Conservation (phyloP, 306 rosid genomes). For the Elaeagnus macrophylla region DNA sequence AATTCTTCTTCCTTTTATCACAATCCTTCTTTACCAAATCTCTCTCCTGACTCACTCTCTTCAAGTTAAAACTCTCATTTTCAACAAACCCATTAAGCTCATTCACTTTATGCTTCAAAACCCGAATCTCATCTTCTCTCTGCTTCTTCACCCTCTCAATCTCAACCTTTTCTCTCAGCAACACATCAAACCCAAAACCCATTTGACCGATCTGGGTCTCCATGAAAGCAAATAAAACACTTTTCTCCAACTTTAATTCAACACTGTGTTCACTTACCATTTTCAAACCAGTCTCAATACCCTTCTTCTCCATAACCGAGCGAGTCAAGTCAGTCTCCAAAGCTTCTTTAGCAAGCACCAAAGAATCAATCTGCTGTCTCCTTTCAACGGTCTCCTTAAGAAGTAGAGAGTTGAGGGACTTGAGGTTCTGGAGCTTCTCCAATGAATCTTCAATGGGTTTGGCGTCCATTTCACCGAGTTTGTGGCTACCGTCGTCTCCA, state of each 20-base stretch:
- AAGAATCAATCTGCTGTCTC: slow-evolving; percentile 36
- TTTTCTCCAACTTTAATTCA: slow-evolving; percentile 32
- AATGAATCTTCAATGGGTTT: slow-evolving; percentile 27
- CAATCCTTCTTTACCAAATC: slow-evolving; percentile 12
- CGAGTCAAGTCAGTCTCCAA: slow-evolving; percentile 25
- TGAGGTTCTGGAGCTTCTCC: slow-evolving; percentile 48
- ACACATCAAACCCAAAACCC: slow-evolving; percentile 10
- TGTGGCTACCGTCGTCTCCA: not conserved
- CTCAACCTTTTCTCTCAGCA: slow-evolving; percentile 29
- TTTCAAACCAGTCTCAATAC: slow-evolving; percentile 21
- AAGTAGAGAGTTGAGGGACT: slow-evolving; percentile 49
- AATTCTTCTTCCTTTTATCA: slow-evolving; percentile 9
- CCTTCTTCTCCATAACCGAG: slow-evolving; percentile 22
- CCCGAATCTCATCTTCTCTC: slow-evolving; percentile 28
- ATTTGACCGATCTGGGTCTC: slow-evolving; percentile 32
- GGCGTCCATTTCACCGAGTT: not conserved
- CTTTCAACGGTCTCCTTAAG: slow-evolving; percentile 45
- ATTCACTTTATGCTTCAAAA: slow-evolving; percentile 19
- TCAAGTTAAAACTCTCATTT: slow-evolving; percentile 24
- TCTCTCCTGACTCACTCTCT: slow-evolving; percentile 30
- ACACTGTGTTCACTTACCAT: slow-evolving; percentile 10
- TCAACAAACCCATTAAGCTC: slow-evolving; percentile 23
- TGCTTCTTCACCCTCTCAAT: slow-evolving; percentile 19
- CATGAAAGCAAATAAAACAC: slow-evolving; percentile 26
- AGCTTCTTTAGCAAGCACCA: slow-evolving; percentile 22